These are phyloP conservation scores for Colletotrichum musicola DNA, from an alignment of 2,329 filamentous ascomycete genomes.

Conservation along the genomic window DNA sequence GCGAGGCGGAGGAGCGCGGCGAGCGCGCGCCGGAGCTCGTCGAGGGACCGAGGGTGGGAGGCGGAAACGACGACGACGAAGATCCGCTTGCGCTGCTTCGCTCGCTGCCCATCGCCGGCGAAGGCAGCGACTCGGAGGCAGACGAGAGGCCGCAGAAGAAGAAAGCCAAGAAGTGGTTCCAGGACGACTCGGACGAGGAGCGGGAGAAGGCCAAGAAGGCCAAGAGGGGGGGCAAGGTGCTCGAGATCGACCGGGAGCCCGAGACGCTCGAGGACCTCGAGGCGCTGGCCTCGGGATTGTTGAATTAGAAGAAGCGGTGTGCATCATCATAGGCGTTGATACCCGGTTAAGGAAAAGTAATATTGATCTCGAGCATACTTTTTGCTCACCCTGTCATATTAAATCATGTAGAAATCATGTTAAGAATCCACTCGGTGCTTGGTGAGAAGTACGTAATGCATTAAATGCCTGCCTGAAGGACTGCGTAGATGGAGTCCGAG, in stretches of 20 bases:
- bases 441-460: constrained; percentile 8
- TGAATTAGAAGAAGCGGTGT: constrained; percentile 50
- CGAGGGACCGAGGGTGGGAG: constrained; percentile 42
- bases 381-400: not conserved
- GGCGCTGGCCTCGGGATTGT: constrained; percentile 78
- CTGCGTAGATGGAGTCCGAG: constrained; percentile 23
- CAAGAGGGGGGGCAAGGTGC: constrained; percentile 65
- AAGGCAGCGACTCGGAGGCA: constrained; percentile 48
- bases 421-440: not conserved
- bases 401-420: not conserved
- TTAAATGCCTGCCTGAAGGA: constrained; percentile 25
- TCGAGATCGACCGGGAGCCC: constrained; percentile 75
- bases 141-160: constrained; percentile 64
- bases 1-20: constrained; percentile 68
- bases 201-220: constrained; percentile 54
- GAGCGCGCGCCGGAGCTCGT: constrained; percentile 40
- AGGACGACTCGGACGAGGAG: constrained; percentile 69
- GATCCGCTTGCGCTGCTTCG: constrained; percentile 70
- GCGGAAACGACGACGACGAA: constrained; percentile 58
- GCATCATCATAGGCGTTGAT: constrained; percentile 44
- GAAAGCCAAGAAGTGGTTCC: constrained; percentile 84
- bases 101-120: constrained; percentile 66
- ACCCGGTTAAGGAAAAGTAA: constrained; percentile 42
- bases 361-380: not conserved
- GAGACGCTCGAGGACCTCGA: constrained; percentile 86